Conservation (phyloP, 139 green algal species). For the Haematococcus lacustris region DNA sequence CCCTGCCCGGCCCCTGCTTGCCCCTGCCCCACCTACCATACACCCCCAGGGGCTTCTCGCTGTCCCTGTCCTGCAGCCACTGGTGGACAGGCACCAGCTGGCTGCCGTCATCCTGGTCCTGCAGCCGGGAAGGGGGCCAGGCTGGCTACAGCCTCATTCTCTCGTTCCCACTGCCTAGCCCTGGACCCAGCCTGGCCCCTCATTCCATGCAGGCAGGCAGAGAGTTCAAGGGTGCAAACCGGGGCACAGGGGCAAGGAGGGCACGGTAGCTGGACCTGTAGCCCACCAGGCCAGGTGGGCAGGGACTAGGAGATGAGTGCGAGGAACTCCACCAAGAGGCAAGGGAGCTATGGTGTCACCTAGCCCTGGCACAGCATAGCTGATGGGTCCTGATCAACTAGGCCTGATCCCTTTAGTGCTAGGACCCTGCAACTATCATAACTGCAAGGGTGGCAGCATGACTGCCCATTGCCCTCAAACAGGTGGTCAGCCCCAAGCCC, state of each 20-base stretch:
- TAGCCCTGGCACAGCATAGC: too few relatives aligned
- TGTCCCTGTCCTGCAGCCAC: constrained; percentile 56
- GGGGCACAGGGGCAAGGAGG: neutral
- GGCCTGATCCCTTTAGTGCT: neutral
- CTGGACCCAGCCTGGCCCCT: too few relatives aligned
- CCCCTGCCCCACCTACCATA: constrained; percentile 64
- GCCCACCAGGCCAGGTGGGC: too few relatives aligned
- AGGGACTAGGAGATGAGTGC: too few relatives aligned
- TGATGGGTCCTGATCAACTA: neutral
- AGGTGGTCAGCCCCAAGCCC: neutral
- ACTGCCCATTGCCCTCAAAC: neutral
- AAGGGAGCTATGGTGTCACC: too few relatives aligned
- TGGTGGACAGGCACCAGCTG: constrained; percentile 42
- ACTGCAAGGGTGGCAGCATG: neutral
- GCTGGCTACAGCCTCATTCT: neutral
- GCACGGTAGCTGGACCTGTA: too few relatives aligned
- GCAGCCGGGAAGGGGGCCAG: neutral
- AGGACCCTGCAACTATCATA: neutral
- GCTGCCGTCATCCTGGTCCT: constrained; percentile 76
- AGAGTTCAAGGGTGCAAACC: neutral
- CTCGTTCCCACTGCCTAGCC: neutral
- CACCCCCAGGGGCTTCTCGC: constrained; percentile 70
- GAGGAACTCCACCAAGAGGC: too few relatives aligned
- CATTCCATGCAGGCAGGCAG: too few relatives aligned
- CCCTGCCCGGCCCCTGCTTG: too few relatives aligned